These are phyloP conservation scores for Purpureocillium takamizusanense DNA, from an alignment of 2,329 filamentous ascomycete genomes.

Conservation along the genomic window DNA sequence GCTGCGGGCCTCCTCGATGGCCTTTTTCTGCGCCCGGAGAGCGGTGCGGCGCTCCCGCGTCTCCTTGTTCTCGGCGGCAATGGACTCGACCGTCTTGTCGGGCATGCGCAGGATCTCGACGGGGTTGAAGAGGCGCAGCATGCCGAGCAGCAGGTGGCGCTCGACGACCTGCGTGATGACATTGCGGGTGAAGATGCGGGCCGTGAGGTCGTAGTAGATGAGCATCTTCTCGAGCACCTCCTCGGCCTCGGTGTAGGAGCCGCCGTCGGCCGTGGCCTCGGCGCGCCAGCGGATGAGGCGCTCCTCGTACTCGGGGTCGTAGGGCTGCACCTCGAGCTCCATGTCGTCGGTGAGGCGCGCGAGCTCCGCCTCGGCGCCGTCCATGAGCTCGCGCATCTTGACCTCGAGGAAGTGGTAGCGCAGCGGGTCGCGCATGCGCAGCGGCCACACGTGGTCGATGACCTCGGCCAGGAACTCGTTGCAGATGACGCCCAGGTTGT, in stretches of 20 bases:
- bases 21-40: constrained; percentile 38
- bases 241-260: constrained; percentile 39
- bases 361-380: constrained; percentile 37
- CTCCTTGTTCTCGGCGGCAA: constrained; percentile 44
- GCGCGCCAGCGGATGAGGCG: constrained; percentile 38
- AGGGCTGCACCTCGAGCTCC: constrained; percentile 43
- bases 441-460: constrained; percentile 40
- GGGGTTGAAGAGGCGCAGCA: constrained; percentile 42
- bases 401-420: constrained; percentile 38
- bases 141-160: constrained; percentile 39
- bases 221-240: constrained; percentile 47
- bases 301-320: constrained; percentile 44
- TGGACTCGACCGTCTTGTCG: constrained; percentile 35
- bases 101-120: constrained; percentile 40
- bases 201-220: constrained; percentile 44
- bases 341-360: constrained; percentile 37
- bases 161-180: constrained; percentile 44
- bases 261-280: constrained; percentile 31
- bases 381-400: constrained; percentile 37
- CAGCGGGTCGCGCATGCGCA: constrained; percentile 41
- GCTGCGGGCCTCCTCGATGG: constrained; percentile 40
- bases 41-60: constrained; percentile 38
- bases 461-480: constrained; percentile 44
- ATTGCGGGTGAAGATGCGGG: constrained; percentile 42
- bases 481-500: constrained; percentile 44